Conservation (phyloP, 2,329 filamentous ascomycete genomes). For the Penicillium occitanis region DNA sequence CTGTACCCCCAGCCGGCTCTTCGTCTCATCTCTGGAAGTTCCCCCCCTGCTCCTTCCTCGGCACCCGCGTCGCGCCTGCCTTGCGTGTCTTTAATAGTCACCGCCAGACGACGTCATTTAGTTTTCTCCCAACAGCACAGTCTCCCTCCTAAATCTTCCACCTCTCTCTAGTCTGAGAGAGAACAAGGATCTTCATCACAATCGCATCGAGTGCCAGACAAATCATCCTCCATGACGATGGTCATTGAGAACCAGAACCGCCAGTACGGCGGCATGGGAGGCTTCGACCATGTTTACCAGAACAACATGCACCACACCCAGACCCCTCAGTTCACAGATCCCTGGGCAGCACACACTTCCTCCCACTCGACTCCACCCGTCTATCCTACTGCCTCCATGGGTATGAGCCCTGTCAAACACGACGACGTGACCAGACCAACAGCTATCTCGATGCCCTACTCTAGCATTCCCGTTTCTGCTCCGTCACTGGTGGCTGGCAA, state of each 20-base stretch:
- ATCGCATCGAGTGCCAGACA: not conserved
- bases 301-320: slow-evolving; percentile 61
- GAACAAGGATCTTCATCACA: not conserved
- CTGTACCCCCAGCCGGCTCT: not conserved
- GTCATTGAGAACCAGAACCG: slow-evolving; percentile 87
- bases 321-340: slow-evolving; percentile 84
- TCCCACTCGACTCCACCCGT: slow-evolving; percentile 64
- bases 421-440: slow-evolving; percentile 57
- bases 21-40: not conserved
- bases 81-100: slow-evolving; percentile 1
- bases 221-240: slow-evolving; percentile 75
- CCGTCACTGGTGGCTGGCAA: slow-evolving; percentile 69
- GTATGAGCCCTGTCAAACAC: slow-evolving; percentile 60
- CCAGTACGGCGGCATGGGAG: slow-evolving; percentile 68
- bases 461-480: slow-evolving; percentile 69
- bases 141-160: not conserved
- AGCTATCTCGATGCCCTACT: slow-evolving; percentile 68
- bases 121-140: not conserved
- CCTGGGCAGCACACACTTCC: slow-evolving; percentile 67
- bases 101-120: slow-evolving; percentile 13
- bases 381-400: slow-evolving; percentile 56
- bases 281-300: slow-evolving; percentile 75
- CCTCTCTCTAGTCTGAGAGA: not conserved
- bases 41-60: slow-evolving; percentile 2
- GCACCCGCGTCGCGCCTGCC: slow-evolving; percentile 22